Evolutionary conservation across 768 basidiomycete genomes (phyloP).

Genomic region (Austroboletus festivus): DNA sequence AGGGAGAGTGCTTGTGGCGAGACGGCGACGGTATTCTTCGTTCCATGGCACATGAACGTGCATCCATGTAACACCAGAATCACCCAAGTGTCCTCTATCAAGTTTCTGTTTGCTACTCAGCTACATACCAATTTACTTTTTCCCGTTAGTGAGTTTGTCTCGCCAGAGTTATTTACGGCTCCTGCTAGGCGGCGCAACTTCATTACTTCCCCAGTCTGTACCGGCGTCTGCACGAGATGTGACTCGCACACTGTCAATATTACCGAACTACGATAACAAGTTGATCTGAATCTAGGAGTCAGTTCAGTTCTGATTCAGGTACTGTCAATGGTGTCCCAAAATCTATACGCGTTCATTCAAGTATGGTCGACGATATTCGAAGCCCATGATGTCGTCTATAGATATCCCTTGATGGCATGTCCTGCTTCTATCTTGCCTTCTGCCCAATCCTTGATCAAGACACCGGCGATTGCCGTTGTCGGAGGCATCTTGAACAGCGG

Average conservation of each 20-base stretch:
- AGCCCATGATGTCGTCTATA: slow-evolving; percentile 39
- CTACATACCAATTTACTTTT: too few species aligned
- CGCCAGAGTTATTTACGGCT: too few species aligned
- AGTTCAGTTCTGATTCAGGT: not conserved
- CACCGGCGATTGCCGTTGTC: slow-evolving; percentile 75
- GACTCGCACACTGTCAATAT: too few species aligned
- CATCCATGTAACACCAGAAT: slow-evolving; percentile 14
- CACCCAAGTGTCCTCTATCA: too few species aligned
- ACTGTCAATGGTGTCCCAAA: not conserved
- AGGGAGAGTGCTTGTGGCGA: slow-evolving; percentile 80
- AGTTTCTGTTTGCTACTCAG: not conserved
- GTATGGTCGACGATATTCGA: not conserved
- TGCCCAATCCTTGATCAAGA: slow-evolving; percentile 80
- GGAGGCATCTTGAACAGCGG: slow-evolving; percentile 75
- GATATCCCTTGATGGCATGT: slow-evolving; percentile 40
- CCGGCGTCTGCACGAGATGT: too few species aligned
- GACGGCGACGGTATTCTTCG: slow-evolving; percentile 60
- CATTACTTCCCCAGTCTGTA: too few species aligned
- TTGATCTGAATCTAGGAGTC: too few species aligned
- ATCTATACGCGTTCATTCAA: not conserved
- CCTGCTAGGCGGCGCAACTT: too few species aligned
- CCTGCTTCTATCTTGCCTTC: slow-evolving; percentile 50
- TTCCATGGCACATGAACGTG: slow-evolving; percentile 20
- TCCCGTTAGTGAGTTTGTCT: too few species aligned
- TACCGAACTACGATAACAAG: too few species aligned